Percentiles rank a stretch among this genome's conserved stretches.
These are phyloP conservation scores for Cryptosporidium parvum DNA, from an alignment of 169 alveolate species.

Conservation along the genomic window DNA sequence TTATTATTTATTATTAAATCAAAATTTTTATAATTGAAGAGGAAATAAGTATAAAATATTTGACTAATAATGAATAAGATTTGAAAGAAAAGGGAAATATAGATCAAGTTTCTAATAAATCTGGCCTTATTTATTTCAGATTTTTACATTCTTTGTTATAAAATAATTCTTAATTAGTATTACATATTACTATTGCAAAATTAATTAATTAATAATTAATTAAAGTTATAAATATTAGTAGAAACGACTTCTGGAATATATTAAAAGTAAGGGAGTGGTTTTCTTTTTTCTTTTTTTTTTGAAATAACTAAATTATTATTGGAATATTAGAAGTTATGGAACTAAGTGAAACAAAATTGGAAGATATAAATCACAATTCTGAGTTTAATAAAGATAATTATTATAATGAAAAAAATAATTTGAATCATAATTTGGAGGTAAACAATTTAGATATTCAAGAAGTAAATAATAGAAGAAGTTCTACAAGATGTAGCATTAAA, in stretches of 20 bases:
- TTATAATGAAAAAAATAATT: background rate
- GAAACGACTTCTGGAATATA: too few relatives aligned
- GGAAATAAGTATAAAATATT: too few relatives aligned
- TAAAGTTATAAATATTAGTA: too few relatives aligned
- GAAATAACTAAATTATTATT: background rate
- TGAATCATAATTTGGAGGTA: background rate
- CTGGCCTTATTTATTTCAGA: background rate
- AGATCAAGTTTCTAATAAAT: background rate
- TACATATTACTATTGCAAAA: too few relatives aligned
- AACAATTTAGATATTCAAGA: background rate
- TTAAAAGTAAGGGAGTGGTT: background rate
- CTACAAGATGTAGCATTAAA: constrained; percentile 27
- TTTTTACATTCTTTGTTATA: background rate
- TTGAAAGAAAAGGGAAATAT: too few relatives aligned
- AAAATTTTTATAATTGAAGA: too few relatives aligned
- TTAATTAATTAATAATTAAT: too few relatives aligned
- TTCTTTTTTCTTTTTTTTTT: background rate
- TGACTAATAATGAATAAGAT: background rate
- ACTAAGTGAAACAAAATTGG: background rate
- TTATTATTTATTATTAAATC: too few relatives aligned
- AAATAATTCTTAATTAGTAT: too few relatives aligned
- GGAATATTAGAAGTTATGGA: background rate
- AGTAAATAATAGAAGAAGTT: background rate
- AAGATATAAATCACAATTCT: background rate
- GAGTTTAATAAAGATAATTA: background rate